Conservation (phyloP, 768 basidiomycete genomes). For the Trametes cingulata region DNA sequence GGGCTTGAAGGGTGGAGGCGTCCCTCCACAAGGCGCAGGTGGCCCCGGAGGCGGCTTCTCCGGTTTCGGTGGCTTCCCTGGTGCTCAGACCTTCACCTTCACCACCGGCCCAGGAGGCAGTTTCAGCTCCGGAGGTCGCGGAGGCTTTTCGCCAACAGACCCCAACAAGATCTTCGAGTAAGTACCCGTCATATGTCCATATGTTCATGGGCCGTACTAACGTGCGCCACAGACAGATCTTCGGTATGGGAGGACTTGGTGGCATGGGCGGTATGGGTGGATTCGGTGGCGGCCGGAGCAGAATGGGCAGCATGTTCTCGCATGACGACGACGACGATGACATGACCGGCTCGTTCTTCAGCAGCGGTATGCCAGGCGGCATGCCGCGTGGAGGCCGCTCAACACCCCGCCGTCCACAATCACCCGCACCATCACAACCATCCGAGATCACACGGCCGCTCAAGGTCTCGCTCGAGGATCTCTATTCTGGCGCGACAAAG, state of each 20-base stretch:
- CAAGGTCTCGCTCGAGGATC: conserved; percentile 81
- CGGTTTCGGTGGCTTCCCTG: conserved; percentile 26
- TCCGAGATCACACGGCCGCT: conserved; percentile 79
- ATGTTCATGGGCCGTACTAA: neutral
- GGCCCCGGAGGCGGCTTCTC: conserved; percentile 46
- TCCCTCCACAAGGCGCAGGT: conserved; percentile 49
- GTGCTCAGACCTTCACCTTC: conserved; percentile 29
- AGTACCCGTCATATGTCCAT: conserved; percentile 36
- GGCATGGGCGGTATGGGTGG: conserved; percentile 41
- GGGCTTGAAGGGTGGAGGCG: conserved; percentile 78
- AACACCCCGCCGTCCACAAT: conserved; percentile 34
- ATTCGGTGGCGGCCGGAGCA: conserved; percentile 26
- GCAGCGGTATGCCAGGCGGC: conserved; percentile 59
- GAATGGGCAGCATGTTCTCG: conserved; percentile 26
- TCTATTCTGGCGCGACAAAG: conserved; percentile 84
- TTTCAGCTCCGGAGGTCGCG: conserved; percentile 30
- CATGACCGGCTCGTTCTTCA: conserved; percentile 48
- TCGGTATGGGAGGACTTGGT: conserved; percentile 49
- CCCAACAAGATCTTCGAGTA: conserved; percentile 89
- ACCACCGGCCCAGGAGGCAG: conserved; percentile 27
- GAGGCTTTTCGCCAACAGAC: conserved; percentile 76
- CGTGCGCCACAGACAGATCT: conserved; percentile 52
- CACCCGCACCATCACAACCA: conserved; percentile 45
- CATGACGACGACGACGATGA: conserved; percentile 41
- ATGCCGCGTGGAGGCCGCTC: conserved; percentile 43